These are phyloP conservation scores for Sisymbrium irio DNA, from an alignment of 345 rosid genomes.

Conservation along the genomic window DNA sequence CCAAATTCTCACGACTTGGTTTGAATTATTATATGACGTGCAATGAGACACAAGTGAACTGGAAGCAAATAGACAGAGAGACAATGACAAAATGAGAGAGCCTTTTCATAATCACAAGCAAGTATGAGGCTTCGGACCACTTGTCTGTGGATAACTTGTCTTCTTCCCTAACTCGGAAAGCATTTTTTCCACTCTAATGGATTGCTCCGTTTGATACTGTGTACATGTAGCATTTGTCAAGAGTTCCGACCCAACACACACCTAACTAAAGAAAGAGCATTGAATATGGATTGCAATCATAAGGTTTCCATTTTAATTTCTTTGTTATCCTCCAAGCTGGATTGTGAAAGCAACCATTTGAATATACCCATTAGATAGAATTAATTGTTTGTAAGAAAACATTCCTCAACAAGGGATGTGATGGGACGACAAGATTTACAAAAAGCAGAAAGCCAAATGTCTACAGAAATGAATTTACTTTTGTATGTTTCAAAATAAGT, in stretches of 20 bases:
- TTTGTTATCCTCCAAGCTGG: slow-evolving; percentile 22
- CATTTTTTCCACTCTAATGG: slow-evolving; percentile 13
- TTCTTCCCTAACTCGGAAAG: slow-evolving; percentile 19
- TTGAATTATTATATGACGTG: not conserved
- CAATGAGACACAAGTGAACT: slow-evolving; percentile 23
- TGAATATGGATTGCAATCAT: slow-evolving; percentile 23
- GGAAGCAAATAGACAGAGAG: slow-evolving; percentile 26
- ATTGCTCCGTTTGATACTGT: slow-evolving; percentile 17
- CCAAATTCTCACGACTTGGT: slow-evolving; percentile 9
- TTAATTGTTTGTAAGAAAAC: not conserved
- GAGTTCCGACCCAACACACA: slow-evolving; percentile 23
- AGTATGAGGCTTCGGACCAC: slow-evolving; percentile 24
- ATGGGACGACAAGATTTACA: slow-evolving; percentile 1
- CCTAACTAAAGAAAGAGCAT: slow-evolving; percentile 25
- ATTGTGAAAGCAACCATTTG: not conserved
- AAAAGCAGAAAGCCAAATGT: slow-evolving; percentile 21
- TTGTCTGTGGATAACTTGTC: slow-evolving; percentile 33
- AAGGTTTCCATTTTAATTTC: not conserved
- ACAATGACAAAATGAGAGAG: slow-evolving; percentile 24
- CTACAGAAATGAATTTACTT: not conserved
- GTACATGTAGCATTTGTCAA: slow-evolving; percentile 25
- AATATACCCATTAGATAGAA: slow-evolving; percentile 4
- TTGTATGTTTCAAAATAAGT: slow-evolving; percentile 13
- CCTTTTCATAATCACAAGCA: slow-evolving; percentile 12
- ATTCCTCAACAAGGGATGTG: slow-evolving; percentile 10